Evolutionary conservation across 495 filamentous ascomycete genomes (phyloP).

Genomic region (Barbatosphaeria neglecta): DNA sequence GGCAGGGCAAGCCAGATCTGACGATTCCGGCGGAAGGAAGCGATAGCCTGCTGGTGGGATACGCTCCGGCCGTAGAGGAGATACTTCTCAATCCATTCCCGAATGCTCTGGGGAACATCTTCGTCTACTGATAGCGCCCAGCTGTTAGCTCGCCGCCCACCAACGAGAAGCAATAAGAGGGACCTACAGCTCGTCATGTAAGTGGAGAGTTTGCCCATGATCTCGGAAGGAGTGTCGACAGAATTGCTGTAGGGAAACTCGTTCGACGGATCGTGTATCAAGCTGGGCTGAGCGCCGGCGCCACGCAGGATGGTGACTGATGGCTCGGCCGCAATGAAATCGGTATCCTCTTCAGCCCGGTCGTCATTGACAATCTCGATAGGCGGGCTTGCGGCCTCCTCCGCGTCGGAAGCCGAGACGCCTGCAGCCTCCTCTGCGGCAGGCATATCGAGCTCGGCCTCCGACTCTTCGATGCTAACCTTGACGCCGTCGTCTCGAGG

Average conservation of each 20-base stretch:
- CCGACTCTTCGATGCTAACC: constrained; percentile 28
- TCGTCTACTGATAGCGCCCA: constrained; percentile 16
- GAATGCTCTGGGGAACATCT: constrained; percentile 22
- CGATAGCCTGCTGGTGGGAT: constrained; percentile 10
- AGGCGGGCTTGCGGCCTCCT: constrained; percentile 26
- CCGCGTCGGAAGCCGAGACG: constrained; percentile 22
- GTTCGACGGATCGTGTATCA: constrained; percentile 15
- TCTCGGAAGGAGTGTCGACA: constrained; percentile 25
- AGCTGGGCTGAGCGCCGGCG: constrained; percentile 6
- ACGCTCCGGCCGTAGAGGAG: constrained; percentile 16
- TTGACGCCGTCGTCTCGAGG: constrained; percentile 16
- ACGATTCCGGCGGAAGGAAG: constrained; percentile 25
- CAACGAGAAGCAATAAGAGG: constrained; percentile 3
- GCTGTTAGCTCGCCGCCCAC: constrained; percentile 11
- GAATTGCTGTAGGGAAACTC: constrained; percentile 31
- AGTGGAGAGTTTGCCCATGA: constrained; percentile 15
- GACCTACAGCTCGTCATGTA: constrained; percentile 29
- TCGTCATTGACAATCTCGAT: constrained; percentile 18
- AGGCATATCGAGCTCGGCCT: constrained; percentile 22
- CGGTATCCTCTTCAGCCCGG: constrained; percentile 20
- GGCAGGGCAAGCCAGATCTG: constrained; percentile 23
- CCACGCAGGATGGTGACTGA: constrained; percentile 11
- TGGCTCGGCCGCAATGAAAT: constrained; percentile 10
- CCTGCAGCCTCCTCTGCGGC: constrained; percentile 10
- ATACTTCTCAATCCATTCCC: constrained; percentile 33